Evolutionary conservation across 2,329 filamentous ascomycete species (phyloP), one percentile per base, ranked within the genome.

Genomic region (Camptophora hylomeconis): DNA sequence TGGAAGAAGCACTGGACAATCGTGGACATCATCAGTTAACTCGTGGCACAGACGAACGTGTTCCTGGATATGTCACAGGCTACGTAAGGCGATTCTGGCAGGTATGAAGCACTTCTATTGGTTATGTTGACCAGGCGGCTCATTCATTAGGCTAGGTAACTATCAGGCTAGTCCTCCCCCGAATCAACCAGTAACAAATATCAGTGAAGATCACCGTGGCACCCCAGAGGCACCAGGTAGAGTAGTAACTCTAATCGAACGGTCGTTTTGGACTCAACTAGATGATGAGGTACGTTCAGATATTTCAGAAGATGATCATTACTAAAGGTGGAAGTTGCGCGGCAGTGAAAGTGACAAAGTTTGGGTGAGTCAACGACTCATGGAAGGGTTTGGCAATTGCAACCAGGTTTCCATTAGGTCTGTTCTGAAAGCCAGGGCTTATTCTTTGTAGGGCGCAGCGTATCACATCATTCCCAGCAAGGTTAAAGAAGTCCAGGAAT

Each of bases 71-170:
- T 63, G 84, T 95, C 13, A 80, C 75, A 43, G 84, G 86, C 44
- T 98, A 94, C 53, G 86, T 98, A 21, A 75, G 89, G 33, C 72
- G 89, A 20, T 95, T 98, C 57, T 98, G 89, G 89, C 89, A 98
- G 75, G 87, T 92, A 66, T 46, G 78, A 54, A 13, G 15, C 13
- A n/a, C 7, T 31, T 23, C 37, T 13, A 12, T 32, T 36, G 22
- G 17, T 16, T 34, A 24, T 36, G 17, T 24, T 27, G 17, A 20
- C 18, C n/a, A 24, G 15, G 16, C 18, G 18, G 13, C 28, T n/a
- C 16, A 18, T 20, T n/a, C n/a, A 14, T 9, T 31, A 53, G 51
- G 51, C 50, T 13, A 32, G 30, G 30, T 32, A 32, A 11, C 18
- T 19, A 17, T 5, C 19, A 8, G 8, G 19, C 19, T 20, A 13